Evolutionary conservation across 2,329 filamentous ascomycete genomes (phyloP).

Genomic region (Trichoderma sp.): DNA sequence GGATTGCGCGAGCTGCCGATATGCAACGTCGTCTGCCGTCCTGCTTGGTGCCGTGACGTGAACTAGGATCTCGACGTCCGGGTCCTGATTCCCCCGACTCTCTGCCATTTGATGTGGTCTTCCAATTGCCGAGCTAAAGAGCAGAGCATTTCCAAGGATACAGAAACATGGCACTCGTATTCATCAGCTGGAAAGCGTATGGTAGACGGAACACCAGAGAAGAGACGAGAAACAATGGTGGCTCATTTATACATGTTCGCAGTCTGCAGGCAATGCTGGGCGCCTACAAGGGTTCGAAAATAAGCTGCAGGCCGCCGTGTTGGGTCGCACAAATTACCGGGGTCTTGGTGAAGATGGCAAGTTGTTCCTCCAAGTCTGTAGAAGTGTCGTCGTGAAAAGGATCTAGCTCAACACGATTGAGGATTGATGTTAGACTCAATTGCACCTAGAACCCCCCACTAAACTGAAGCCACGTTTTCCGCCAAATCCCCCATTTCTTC

Average conservation of each 20-base stretch:
- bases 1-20: slow-evolving; percentile 49
- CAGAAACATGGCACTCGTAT: not conserved
- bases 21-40: slow-evolving; percentile 47
- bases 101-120: slow-evolving; percentile 11
- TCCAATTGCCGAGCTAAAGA: not conserved
- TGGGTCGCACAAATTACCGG: not conserved
- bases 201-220: not conserved
- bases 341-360: not conserved
- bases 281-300: not conserved
- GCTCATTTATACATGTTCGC: slow-evolving; percentile 13
- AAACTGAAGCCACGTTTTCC: not conserved
- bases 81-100: slow-evolving; percentile 20
- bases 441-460: not conserved
- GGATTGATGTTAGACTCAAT: not conserved
- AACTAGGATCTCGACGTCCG: slow-evolving; percentile 52
- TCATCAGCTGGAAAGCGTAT: not conserved
- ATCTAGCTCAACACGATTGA: not conserved
- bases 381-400: not conserved
- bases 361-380: not conserved
- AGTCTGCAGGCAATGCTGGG: not conserved
- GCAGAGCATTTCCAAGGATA: not conserved
- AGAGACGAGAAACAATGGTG: not conserved
- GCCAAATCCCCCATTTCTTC: not conserved
- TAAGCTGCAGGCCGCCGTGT: not conserved
- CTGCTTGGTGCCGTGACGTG: slow-evolving; percentile 54